Base-by-base conservation (phyloP, 768 basidiomycete genomes). In the Leccinum variicolor region DNA sequence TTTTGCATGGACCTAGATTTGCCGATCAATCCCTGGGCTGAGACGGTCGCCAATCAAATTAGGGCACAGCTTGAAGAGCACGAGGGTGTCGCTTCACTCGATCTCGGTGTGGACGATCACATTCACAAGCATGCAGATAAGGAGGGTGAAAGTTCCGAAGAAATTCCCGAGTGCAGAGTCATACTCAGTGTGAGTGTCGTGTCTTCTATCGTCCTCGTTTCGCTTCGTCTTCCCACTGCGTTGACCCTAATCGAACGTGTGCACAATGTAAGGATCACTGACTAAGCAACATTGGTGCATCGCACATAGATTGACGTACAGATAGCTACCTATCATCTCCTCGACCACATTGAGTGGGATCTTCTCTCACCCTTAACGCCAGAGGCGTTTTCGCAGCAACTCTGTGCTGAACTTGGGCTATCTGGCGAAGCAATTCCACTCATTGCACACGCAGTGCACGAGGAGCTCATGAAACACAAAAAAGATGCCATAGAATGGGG, bases 321-420 rank as follows among this genome's bases (percentile, higher is more conserved):
- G 72, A 89, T 99, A 68, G 92, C 88, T 23, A 90, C 88, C 49
- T 81, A 94, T 69, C 93, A 96, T 71, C 80, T 99, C 1, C 79
- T 90, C 56, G 97, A 99, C 75, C 91, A 94, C 68, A 94, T 99
- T 63, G 97, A 99, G 74, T 99, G 96, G 96, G 96, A 99, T 73
- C 81, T 98, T n/a, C 83, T 91, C 48, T 96, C 95, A 4, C 83
- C 89, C 4, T 80, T 98, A 36, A 95, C 93, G 0, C 96, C 96
- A 1, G 90, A 96, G 69, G 79, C 76, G 1, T 98, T 98, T 66
- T 83, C 96, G 0, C 74, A 76, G 39, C 85, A 82, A 51, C 86
- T 98, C 33, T 93, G 91, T 65, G 71, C 79, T 23, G 97, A 98
- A 61, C 83, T 98, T 15, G 94, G 94, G 7, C 80, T 99, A 3